Evolutionary conservation across 2,329 filamentous ascomycete species (phyloP), one percentile per base, ranked within the genome.

Genomic region (Ophiostoma australiae): DNA sequence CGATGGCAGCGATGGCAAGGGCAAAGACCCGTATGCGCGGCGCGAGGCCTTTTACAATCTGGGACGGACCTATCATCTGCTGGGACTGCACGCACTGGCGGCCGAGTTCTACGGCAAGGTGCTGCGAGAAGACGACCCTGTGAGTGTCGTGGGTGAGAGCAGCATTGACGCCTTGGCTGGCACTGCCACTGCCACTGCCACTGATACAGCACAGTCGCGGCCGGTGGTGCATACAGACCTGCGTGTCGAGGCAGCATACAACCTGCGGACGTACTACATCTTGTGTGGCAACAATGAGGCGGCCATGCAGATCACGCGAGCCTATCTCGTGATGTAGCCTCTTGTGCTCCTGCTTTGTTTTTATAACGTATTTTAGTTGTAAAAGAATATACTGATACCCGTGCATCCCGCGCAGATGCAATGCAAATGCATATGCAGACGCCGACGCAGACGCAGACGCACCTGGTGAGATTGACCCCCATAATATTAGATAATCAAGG

Each of bases 31-130:
- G 4, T 52, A 71, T 23, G 70, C 68, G 23, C 80, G 83, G 68
- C 90, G 92, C 77, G 93, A 97, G 79, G 91, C 91, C 8, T 90
- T 92, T 76, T 96, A 90, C 81, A 97, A 97, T 76, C 84, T 93
- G 67, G 93, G 86, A 1, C 84, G 92, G 31, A 86, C 89, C 35
- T 95, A 91, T 82, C 91, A 95, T 78, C 84, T 90, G 72, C 82
- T 96, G 13, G 91, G 92, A 0, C 81, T 96, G 72, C 83, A 86
- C 27, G 88, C 92, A 77, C 80, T 96, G 37, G 93, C 93, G 0
- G 81, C 91, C 4, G 84, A 88, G 31, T 90, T 87, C 70, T 98
- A 97, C 78, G 82, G 77, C 8, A 79, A 81, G 71, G 84, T 82
- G 8, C 76, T 84, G 37, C 77, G 78, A n/a, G 82, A 83, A 72